A percentile compares a stretch with the other conserved stretches of the same genome.
Evolutionary conservation across 345 rosid species (phyloP).

Genomic region (Gossypium bickii): DNA sequence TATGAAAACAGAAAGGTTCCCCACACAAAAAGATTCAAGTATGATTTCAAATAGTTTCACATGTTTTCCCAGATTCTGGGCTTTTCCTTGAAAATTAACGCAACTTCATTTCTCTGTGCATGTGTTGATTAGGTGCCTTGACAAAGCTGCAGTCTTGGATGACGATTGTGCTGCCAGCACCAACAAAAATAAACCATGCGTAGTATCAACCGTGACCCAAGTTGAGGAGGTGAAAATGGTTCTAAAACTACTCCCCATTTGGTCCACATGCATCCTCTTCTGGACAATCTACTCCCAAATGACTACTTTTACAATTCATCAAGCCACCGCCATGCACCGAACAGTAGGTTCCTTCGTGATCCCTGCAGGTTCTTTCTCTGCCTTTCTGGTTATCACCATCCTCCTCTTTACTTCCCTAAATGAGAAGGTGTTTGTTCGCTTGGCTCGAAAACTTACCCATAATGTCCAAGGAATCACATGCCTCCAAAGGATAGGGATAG

Average conservation of each 20-base stretch:
- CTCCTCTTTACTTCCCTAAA: slow-evolving; percentile 83
- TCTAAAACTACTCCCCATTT: slow-evolving; percentile 64
- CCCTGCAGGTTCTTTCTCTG: slow-evolving; percentile 67
- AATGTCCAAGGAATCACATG: slow-evolving; percentile 70
- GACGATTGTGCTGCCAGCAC: slow-evolving; percentile 23
- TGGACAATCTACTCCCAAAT: slow-evolving; percentile 95
- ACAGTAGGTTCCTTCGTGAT: slow-evolving; percentile 45
- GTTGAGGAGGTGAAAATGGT: slow-evolving; percentile 90
- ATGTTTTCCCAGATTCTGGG: too few relatives aligned
- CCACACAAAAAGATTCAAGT: slow-evolving; percentile 50
- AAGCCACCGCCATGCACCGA: slow-evolving; percentile 72
- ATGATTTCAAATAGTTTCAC: neutral
- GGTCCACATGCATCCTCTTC: slow-evolving; percentile 86
- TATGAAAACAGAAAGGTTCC: slow-evolving; percentile 52
- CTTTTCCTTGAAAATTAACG: neutral
- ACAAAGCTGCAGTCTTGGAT: slow-evolving; percentile 67
- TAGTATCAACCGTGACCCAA: slow-evolving; percentile 62
- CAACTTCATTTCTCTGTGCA: neutral
- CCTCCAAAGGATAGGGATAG: slow-evolving; percentile 79
- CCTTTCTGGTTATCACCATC: slow-evolving; percentile 61
- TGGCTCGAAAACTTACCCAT: slow-evolving; percentile 50
- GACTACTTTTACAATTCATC: slow-evolving; percentile 85
- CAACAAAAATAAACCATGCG: slow-evolving; percentile 46
- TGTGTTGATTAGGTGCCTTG: slow-evolving; percentile 49
- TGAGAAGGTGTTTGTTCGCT: slow-evolving; percentile 65